Evolutionary conservation across 306 rosid species (phyloP).

Genomic region (Citrullus amarus): DNA sequence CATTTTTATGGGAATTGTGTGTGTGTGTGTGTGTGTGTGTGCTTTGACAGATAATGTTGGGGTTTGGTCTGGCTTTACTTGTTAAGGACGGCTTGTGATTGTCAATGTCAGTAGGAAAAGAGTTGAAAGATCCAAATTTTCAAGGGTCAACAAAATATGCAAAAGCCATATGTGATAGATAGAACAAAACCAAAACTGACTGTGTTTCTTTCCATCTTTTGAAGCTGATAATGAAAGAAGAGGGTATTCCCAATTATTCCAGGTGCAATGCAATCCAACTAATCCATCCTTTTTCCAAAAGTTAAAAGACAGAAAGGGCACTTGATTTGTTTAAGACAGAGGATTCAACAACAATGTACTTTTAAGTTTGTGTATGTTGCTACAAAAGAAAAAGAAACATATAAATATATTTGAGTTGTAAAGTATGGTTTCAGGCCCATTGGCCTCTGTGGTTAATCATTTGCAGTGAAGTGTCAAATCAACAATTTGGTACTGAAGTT

Average conservation of each 20-base stretch:
- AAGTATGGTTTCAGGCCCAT: background rate
- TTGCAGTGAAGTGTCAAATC: constrained; percentile 14
- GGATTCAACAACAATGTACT: background rate
- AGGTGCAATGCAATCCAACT: background rate
- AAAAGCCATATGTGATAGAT: background rate
- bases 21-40: no score
- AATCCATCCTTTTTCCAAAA: background rate
- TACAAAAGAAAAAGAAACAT: background rate
- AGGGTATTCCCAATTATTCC: background rate
- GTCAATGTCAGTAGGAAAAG: constrained; percentile 1
- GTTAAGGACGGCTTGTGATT: background rate
- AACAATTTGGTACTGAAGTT: background rate
- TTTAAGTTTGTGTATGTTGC: background rate
- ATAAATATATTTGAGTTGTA: background rate
- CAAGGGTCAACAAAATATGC: background rate
- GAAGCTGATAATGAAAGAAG: background rate
- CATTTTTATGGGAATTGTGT: background rate
- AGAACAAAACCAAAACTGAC: background rate
- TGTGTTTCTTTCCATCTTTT: no score
- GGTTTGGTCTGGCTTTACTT: background rate
- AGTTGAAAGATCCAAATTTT: background rate
- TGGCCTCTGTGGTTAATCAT: constrained; percentile 3
- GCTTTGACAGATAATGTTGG: background rate
- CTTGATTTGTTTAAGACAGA: background rate
- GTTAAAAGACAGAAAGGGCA: background rate